These are phyloP conservation scores for Auricularia cornea DNA, from an alignment of 768 basidiomycete genomes.

Conservation along the genomic window DNA sequence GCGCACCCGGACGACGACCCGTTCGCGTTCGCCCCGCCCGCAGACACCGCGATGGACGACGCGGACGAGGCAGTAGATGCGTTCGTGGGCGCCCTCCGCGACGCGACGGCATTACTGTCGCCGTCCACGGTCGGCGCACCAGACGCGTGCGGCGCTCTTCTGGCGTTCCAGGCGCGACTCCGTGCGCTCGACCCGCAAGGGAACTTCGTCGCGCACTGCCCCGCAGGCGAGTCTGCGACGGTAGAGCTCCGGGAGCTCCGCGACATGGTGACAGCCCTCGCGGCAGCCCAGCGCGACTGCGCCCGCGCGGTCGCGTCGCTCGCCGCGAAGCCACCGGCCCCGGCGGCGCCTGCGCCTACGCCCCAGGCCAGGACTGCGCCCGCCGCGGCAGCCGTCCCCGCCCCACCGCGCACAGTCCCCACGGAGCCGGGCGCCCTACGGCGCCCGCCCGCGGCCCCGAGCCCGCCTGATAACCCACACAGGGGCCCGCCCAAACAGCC, in stretches of 20 bases:
- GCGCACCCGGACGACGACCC: no score
- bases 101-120: neutral
- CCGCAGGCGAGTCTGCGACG: neutral
- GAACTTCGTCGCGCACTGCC: neutral
- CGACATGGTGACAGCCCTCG: neutral
- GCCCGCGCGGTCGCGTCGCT: neutral
- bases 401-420: no score
- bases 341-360: no score
- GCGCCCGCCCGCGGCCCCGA: no score
- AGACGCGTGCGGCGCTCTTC: neutral
- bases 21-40: neutral
- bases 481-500: no score
- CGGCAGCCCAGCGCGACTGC: neutral
- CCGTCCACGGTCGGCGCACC: neutral
- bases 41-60: neutral
- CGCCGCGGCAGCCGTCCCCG: no score
- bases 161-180: neutral
- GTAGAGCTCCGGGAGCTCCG: neutral
- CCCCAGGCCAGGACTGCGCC: no score
- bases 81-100: neutral
- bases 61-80: neutral
- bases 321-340: no score
- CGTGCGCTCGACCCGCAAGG: neutral
- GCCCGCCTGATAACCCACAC: no score
- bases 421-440: no score